Conservation (phyloP, 2,329 filamentous ascomycete genomes). For the Phaeoacremonium minimum region DNA sequence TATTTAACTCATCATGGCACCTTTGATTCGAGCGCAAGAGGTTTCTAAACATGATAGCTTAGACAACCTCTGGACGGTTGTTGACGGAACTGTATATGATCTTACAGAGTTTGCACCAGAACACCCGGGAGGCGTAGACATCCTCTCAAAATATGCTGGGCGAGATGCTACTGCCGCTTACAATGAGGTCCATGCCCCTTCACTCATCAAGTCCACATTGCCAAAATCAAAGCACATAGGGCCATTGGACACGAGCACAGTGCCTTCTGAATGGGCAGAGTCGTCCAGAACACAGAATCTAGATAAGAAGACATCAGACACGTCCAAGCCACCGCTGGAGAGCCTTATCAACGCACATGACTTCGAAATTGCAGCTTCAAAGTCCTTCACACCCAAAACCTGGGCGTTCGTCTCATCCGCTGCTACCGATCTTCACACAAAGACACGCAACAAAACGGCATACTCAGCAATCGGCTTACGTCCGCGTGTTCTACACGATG, state of each 20-base stretch:
- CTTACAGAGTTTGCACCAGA: conserved; percentile 52
- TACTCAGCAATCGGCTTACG: conserved; percentile 56
- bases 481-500: conserved; percentile 53
- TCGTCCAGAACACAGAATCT: conserved; percentile 1
- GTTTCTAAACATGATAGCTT: conserved; percentile 39
- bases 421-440: conserved; percentile 57
- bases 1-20: too few relatives aligned
- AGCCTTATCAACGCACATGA: conserved; percentile 55
- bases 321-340: conserved; percentile 41
- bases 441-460: conserved; percentile 47
- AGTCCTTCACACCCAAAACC: conserved; percentile 55
- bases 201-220: conserved; percentile 33
- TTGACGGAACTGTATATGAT: conserved; percentile 63
- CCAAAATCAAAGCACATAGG: conserved; percentile 43
- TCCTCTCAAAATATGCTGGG: conserved; percentile 47
- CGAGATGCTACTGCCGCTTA: conserved; percentile 50
- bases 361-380: conserved; percentile 53
- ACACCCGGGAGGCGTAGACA: conserved; percentile 27
- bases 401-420: conserved; percentile 68
- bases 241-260: conserved; percentile 39
- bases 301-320: neutral
- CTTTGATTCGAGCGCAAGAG: conserved; percentile 32
- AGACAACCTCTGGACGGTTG: conserved; percentile 60
- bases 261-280: conserved; percentile 14
- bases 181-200: conserved; percentile 43